These are phyloP conservation scores for Arabis hirsuta DNA, from an alignment of 345 rosid species.

Conservation along the genomic window DNA sequence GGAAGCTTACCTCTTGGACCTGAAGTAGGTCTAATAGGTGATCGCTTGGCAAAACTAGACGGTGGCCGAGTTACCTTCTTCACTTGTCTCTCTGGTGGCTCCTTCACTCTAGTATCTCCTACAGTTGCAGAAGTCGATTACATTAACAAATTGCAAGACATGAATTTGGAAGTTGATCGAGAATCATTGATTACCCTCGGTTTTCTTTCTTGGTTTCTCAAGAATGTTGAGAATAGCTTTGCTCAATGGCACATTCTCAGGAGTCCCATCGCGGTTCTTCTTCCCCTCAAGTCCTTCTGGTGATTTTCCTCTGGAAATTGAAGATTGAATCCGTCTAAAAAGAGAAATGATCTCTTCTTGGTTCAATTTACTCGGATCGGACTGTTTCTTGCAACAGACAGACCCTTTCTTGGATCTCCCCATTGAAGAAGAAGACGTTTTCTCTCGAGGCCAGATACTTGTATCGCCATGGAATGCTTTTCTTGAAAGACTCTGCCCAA, in stretches of 20 bases:
- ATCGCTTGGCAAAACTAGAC: slow-evolving; percentile 52
- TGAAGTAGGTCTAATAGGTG: slow-evolving; percentile 47
- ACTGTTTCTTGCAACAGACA: slow-evolving; percentile 35
- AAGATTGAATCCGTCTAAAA: slow-evolving; percentile 60
- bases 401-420: slow-evolving; percentile 13
- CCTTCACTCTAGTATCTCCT: slow-evolving; percentile 26
- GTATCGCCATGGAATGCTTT: slow-evolving; percentile 40
- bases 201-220: slow-evolving; percentile 40
- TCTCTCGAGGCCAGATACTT: slow-evolving; percentile 36
- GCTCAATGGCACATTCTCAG: slow-evolving; percentile 33
- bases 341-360: slow-evolving; percentile 61
- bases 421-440: slow-evolving; percentile 32
- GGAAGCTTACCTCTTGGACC: slow-evolving; percentile 34
- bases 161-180: neutral
- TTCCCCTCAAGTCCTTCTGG: slow-evolving; percentile 8
- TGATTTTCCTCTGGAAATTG: slow-evolving; percentile 55
- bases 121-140: neutral
- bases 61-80: slow-evolving; percentile 41
- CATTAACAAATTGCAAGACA: neutral
- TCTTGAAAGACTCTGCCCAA: slow-evolving; percentile 31
- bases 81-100: slow-evolving; percentile 20
- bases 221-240: slow-evolving; percentile 53
- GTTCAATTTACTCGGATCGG: slow-evolving; percentile 35
- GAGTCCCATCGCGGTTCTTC: slow-evolving; percentile 21
- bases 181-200: slow-evolving; percentile 25